Evolutionary conservation across 257 asterid genomes (phyloP).

Genomic region (Anisodus acutangulus): DNA sequence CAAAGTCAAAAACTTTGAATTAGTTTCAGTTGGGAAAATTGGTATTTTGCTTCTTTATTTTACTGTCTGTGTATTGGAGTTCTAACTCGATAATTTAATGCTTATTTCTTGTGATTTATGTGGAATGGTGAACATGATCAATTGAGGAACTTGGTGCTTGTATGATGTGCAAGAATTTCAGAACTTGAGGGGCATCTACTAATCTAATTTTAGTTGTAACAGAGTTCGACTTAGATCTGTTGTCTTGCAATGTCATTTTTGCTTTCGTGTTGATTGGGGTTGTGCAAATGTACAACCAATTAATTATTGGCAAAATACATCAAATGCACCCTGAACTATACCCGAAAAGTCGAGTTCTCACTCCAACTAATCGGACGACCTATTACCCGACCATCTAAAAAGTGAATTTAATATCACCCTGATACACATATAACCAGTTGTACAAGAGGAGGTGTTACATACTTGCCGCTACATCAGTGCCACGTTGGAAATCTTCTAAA

Average conservation of each 20-base stretch:
- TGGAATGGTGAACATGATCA: not conserved
- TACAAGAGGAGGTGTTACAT: too few species aligned
- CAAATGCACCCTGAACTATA: too few species aligned
- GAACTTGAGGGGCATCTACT: not conserved
- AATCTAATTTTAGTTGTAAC: not conserved
- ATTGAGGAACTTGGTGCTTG: not conserved
- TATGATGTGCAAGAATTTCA: not conserved
- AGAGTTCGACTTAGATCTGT: not conserved
- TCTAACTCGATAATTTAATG: not conserved
- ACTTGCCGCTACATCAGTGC: too few species aligned
- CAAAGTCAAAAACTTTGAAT: slow-evolving; percentile 2
- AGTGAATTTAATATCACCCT: too few species aligned
- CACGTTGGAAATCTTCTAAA: too few species aligned
- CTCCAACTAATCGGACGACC: too few species aligned
- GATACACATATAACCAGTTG: too few species aligned
- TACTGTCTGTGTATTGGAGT: not conserved
- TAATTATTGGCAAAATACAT: not conserved
- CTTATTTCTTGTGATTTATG: not conserved
- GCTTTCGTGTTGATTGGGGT: not conserved
- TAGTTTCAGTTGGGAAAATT: not conserved
- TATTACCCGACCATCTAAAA: too few species aligned
- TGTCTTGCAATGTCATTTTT: not conserved
- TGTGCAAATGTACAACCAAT: not conserved
- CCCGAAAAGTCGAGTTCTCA: too few species aligned
- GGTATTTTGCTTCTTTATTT: not conserved